Conservation (phyloP, 805 yeast species). For the Torulaspora indica region DNA sequence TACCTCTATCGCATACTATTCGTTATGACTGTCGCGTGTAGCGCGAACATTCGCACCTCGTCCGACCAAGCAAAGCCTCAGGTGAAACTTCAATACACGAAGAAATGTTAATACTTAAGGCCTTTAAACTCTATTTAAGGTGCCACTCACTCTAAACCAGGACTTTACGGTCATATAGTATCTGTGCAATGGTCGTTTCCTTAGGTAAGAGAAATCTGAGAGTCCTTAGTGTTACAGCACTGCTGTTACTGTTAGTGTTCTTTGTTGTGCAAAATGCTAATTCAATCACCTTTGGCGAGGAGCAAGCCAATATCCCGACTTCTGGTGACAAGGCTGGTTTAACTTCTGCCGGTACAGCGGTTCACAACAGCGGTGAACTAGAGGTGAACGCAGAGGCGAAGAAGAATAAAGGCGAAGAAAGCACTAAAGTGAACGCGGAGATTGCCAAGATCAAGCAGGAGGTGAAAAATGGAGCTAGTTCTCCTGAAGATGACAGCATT, state of each 20-base stretch:
- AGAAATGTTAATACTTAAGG: neutral
- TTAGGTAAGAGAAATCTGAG: constrained; percentile 30
- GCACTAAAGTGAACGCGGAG: constrained; percentile 17
- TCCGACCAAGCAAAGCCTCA: neutral
- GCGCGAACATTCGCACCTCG: neutral
- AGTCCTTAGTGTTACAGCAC: constrained; percentile 25
- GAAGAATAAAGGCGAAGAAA: constrained; percentile 3
- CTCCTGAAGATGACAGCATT: constrained; percentile 6
- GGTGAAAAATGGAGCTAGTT: constrained; percentile 6
- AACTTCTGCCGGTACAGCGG: constrained; percentile 12
- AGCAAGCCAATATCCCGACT: neutral
- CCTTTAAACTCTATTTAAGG: too few relatives aligned
- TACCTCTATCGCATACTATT: too few relatives aligned
- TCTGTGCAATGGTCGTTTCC: constrained; percentile 6
- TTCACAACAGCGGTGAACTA: constrained; percentile 6
- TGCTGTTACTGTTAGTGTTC: constrained; percentile 26
- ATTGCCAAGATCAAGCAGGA: constrained; percentile 23
- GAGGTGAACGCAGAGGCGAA: constrained; percentile 1
- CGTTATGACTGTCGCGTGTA: neutral
- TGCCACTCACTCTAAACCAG: too few relatives aligned
- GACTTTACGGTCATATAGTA: too few relatives aligned
- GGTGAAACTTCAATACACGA: neutral
- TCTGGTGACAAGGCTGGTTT: constrained; percentile 3
- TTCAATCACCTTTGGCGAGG: constrained; percentile 11
- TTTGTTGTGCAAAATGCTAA: constrained; percentile 29